Evolutionary conservation across 2,329 filamentous ascomycete genomes (phyloP).

Genomic region (Sarocladium strictum): DNA sequence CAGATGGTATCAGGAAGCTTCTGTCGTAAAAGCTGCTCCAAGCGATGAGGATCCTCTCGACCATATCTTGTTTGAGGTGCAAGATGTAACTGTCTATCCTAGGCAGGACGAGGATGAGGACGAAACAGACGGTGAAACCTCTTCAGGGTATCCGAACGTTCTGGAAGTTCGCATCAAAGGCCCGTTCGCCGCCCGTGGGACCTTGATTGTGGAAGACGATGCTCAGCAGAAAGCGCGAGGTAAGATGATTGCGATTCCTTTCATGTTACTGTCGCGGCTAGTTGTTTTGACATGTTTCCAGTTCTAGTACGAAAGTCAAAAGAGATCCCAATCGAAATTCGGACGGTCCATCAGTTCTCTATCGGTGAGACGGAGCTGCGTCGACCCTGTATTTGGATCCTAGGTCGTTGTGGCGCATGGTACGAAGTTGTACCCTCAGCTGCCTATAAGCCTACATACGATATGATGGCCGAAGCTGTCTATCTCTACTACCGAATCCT

Average conservation of each 20-base stretch:
- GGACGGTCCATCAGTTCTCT: conserved; percentile 39
- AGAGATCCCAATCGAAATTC: conserved; percentile 44
- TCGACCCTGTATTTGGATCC: conserved; percentile 58
- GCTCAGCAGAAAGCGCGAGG: conserved; percentile 24
- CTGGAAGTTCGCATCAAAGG: conserved; percentile 54
- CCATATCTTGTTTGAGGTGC: conserved; percentile 58
- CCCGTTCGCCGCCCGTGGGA: conserved; percentile 56
- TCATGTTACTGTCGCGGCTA: background rate
- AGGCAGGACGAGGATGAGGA: conserved; percentile 27
- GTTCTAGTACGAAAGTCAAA: background rate
- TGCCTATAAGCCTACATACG: conserved; percentile 49
- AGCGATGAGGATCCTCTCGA: conserved; percentile 33
- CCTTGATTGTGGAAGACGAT: conserved; percentile 45
- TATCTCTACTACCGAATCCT: conserved; percentile 57
- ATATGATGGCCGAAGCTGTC: conserved; percentile 57
- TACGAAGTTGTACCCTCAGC: conserved; percentile 58
- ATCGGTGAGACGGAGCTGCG: conserved; percentile 46
- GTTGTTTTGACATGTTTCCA: background rate
- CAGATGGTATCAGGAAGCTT: conserved; percentile 28
- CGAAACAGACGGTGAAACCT: background rate
- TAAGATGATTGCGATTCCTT: conserved; percentile 20
- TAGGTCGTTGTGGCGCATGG: conserved; percentile 57
- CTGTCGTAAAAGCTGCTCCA: conserved; percentile 20
- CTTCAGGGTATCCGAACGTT: conserved; percentile 43
- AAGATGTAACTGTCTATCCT: conserved; percentile 52